These are phyloP conservation scores for Fusarium ramigenum DNA, from an alignment of 2,329 filamentous ascomycete genomes.

Conservation along the genomic window DNA sequence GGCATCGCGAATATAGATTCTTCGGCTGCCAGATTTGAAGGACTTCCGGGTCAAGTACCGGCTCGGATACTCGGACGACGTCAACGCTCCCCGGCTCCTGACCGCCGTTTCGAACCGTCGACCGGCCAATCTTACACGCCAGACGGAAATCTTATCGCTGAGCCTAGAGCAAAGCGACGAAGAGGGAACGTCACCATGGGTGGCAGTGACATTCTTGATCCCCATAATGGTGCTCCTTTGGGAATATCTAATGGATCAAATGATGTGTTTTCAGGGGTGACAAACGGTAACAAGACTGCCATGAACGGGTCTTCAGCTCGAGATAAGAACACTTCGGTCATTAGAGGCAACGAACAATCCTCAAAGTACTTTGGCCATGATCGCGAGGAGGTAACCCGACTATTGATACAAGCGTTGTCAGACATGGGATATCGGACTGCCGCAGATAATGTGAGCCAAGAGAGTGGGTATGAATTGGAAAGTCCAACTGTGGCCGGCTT, in stretches of 20 bases:
- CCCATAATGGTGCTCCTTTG: constrained; percentile 64
- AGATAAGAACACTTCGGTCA: constrained; percentile 34
- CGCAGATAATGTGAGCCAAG: constrained; percentile 76
- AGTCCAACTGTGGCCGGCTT: constrained; percentile 88
- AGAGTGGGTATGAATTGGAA: constrained; percentile 90
- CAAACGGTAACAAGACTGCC: constrained; percentile 61
- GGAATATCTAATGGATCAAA: constrained; percentile 55
- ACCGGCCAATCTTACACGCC: constrained; percentile 39
- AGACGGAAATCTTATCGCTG: constrained; percentile 22
- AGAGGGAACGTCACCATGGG: constrained; percentile 71
- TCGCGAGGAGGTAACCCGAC: constrained; percentile 90
- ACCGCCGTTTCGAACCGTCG: constrained; percentile 46
- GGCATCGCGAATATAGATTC: constrained; percentile 54
- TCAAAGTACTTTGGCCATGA: constrained; percentile 81
- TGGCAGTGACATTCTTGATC: constrained; percentile 60
- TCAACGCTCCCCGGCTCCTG: constrained; percentile 56
- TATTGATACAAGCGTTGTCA: constrained; percentile 88
- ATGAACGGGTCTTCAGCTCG: constrained; percentile 64
- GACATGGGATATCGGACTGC: constrained; percentile 88
- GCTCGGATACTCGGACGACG: constrained; percentile 64
- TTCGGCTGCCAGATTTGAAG: constrained; percentile 44
- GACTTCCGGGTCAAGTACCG: constrained; percentile 41
- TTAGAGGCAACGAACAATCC: constrained; percentile 22
- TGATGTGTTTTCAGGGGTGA: constrained; percentile 41
- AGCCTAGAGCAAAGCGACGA: constrained; percentile 58